These are phyloP conservation scores for Ambrosia trifida DNA, from an alignment of 129 eudicot species.

Conservation along the genomic window DNA sequence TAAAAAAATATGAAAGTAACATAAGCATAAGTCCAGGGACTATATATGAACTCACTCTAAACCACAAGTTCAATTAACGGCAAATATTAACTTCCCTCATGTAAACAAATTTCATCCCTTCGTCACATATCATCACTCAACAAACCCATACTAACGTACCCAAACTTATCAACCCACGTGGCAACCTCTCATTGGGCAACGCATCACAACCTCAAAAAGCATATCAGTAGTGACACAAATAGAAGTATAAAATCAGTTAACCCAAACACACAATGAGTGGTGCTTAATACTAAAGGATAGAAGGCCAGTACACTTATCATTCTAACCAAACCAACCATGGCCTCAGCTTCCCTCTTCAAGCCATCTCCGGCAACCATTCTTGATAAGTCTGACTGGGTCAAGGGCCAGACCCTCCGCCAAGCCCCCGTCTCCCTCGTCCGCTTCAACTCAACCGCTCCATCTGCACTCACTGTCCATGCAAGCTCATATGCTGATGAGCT, in stretches of 20 bases:
- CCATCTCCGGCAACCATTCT: slow-evolving; percentile 57
- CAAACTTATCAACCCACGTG: slow-evolving; percentile 69
- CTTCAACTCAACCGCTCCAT: slow-evolving; percentile 47
- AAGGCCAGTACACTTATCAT: slow-evolving; percentile 6
- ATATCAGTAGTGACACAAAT: slow-evolving; percentile 42
- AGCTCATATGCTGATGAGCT: slow-evolving; percentile 78
- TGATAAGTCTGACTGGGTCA: slow-evolving; percentile 72
- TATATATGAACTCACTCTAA: slow-evolving; percentile 5
- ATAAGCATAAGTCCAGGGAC: slow-evolving; percentile 24
- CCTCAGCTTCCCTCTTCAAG: slow-evolving; percentile 84
- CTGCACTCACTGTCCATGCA: slow-evolving; percentile 59
- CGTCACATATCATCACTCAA: slow-evolving; percentile 33
- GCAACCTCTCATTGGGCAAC: slow-evolving; percentile 41
- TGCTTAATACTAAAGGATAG: slow-evolving; percentile 38
- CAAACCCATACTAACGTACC: slow-evolving; percentile 39
- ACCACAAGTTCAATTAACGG: slow-evolving; percentile 20
- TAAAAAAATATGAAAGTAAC: not conserved
- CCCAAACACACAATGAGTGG: slow-evolving; percentile 39
- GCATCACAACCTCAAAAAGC: slow-evolving; percentile 58
- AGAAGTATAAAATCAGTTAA: slow-evolving; percentile 36
- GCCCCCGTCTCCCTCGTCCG: slow-evolving; percentile 49
- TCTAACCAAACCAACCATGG: slow-evolving; percentile 31
- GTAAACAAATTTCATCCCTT: slow-evolving; percentile 26
- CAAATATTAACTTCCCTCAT: slow-evolving; percentile 19
- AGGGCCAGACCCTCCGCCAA: slow-evolving; percentile 67